phyloP scores from a whole-genome alignment of 345 rosid species.

The Aurinia saxatilis region DNA sequence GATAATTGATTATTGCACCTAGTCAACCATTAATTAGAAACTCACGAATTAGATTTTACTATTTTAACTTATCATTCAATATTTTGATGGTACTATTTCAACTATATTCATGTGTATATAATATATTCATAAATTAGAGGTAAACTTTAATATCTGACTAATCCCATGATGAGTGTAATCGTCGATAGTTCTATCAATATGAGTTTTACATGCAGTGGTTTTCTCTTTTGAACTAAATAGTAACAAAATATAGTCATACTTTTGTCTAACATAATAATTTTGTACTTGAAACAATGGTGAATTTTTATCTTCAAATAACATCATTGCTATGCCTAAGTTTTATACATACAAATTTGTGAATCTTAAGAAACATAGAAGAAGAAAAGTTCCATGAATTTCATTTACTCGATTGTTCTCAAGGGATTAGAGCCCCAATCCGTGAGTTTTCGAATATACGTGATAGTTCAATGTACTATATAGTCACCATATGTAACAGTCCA shows the following conservation, averaged over 20 bases:
- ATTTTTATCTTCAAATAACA: too few relatives aligned
- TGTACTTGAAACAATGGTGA: too few relatives aligned
- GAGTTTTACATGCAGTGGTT: too few relatives aligned
- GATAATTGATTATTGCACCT: neutral
- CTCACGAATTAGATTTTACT: neutral
- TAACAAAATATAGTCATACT: too few relatives aligned
- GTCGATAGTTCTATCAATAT: too few relatives aligned
- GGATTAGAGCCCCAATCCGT: neutral
- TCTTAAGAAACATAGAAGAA: neutral
- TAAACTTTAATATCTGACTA: too few relatives aligned
- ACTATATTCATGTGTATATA: neutral
- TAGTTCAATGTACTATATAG: slow-evolving; percentile 12
- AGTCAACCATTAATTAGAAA: neutral
- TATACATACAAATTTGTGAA: neutral
- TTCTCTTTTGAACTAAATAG: too few relatives aligned
- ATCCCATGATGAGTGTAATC: too few relatives aligned
- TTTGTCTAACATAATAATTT: too few relatives aligned
- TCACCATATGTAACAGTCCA: neutral
- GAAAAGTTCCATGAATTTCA: neutral
- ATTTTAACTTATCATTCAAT: neutral
- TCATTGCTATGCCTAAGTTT: too few relatives aligned
- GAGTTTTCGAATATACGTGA: slow-evolving; percentile 17
- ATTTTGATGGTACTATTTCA: neutral
- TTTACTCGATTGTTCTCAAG: neutral
- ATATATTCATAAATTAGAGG: too few relatives aligned